Conservation (phyloP, 768 basidiomycete genomes). For the Porphyrellus cyaneotinctus region DNA sequence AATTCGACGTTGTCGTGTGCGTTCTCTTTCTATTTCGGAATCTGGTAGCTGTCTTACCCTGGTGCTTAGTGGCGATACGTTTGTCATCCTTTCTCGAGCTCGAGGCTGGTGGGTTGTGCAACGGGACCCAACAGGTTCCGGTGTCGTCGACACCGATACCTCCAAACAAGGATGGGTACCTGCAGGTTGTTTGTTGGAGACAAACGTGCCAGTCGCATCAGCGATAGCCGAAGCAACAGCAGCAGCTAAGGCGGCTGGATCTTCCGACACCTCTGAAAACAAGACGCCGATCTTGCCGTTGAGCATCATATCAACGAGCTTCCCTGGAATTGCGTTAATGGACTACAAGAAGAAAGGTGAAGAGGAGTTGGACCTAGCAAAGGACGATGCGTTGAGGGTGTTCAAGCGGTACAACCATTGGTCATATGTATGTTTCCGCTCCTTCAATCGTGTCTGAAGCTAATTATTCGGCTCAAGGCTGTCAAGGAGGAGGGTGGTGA, state of each 20-base stretch:
- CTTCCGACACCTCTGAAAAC: slow-evolving; percentile 35
- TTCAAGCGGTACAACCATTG: slow-evolving; percentile 99
- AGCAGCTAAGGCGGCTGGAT: slow-evolving; percentile 46
- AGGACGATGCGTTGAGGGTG: slow-evolving; percentile 85
- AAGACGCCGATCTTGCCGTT: slow-evolving; percentile 84
- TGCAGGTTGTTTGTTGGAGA: slow-evolving; percentile 93
- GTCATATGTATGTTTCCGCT: slow-evolving; percentile 66
- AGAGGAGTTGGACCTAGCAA: slow-evolving; percentile 84
- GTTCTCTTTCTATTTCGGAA: slow-evolving; percentile 29
- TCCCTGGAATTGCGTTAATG: slow-evolving; percentile 95
- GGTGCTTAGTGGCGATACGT: slow-evolving; percentile 74
- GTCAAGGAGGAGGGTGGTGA: slow-evolving; percentile 92
- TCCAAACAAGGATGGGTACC: slow-evolving; percentile 95
- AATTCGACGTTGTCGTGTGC: slow-evolving; percentile 96
- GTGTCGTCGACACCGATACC: slow-evolving; percentile 70
- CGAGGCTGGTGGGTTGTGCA: slow-evolving; percentile 99
- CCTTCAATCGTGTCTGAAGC: not conserved
- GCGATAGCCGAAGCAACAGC: slow-evolving; percentile 82
- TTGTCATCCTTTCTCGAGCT: slow-evolving; percentile 89
- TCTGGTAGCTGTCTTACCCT: slow-evolving; percentile 3
- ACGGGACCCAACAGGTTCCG: slow-evolving; percentile 82
- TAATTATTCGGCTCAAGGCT: slow-evolving; percentile 47
- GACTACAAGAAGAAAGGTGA: slow-evolving; percentile 93
- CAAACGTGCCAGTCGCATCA: slow-evolving; percentile 83
- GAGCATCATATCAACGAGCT: slow-evolving; percentile 95